Evolutionary conservation across 2,329 filamentous ascomycete species (phyloP).

Genomic region (Trichoderma breve): DNA sequence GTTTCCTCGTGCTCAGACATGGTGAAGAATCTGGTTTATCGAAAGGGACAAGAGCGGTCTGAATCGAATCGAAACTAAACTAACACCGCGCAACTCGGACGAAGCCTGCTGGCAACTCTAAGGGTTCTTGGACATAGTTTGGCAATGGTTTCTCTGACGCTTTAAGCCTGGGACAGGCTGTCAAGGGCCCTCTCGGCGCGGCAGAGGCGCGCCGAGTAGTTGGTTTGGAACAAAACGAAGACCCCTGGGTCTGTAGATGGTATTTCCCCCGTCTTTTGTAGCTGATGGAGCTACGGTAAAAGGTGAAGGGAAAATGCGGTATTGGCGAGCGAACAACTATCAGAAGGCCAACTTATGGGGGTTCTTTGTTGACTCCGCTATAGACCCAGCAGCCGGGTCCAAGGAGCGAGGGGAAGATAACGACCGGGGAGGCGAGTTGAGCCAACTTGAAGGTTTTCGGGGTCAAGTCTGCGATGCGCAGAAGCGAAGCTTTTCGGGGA

Average conservation of each 20-base stretch:
- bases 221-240: constrained; percentile 31
- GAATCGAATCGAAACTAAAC: neutral
- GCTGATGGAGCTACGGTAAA: neutral
- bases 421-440: constrained; percentile 69
- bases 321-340: neutral
- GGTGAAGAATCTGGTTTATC: constrained; percentile 33
- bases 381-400: constrained; percentile 93
- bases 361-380: constrained; percentile 93
- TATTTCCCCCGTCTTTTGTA: neutral
- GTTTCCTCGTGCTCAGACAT: constrained; percentile 68
- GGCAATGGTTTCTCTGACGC: constrained; percentile 14
- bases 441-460: constrained; percentile 81
- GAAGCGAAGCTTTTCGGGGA: neutral
- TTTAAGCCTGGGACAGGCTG: neutral
- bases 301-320: neutral
- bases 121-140: constrained; percentile 32
- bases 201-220: constrained; percentile 38
- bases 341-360: constrained; percentile 72
- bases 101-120: constrained; percentile 32
- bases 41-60: constrained; percentile 8
- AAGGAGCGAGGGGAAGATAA: constrained; percentile 81
- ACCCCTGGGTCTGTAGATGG: constrained; percentile 13
- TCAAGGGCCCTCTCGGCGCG: constrained; percentile 35
- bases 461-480: constrained; percentile 4
- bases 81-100: constrained; percentile 16